phyloP scores from a whole-genome alignment of 2,329 filamentous ascomycete genomes.

The Penicillium rolfsii region DNA sequence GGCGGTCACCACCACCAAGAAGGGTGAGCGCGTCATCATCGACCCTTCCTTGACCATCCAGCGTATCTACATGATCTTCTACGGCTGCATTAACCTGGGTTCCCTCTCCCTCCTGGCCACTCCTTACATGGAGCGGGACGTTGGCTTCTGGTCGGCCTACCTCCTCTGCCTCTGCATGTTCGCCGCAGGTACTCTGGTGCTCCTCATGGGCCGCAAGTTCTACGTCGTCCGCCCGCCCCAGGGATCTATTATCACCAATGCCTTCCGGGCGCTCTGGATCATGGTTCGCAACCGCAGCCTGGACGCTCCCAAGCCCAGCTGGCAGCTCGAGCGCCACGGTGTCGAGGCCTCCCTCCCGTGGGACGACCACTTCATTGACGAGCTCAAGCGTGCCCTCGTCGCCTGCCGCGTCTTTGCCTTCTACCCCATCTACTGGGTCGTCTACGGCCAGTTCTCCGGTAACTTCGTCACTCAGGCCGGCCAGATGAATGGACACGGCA shows the following conservation, averaged over 20 bases:
- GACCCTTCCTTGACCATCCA: slow-evolving; percentile 69
- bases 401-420: slow-evolving; percentile 75
- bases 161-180: slow-evolving; percentile 67
- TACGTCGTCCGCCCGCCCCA: slow-evolving; percentile 57
- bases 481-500: slow-evolving; percentile 66
- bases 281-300: slow-evolving; percentile 55
- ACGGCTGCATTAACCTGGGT: slow-evolving; percentile 74
- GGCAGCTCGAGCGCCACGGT: slow-evolving; percentile 58
- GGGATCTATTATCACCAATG: slow-evolving; percentile 67
- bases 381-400: slow-evolving; percentile 66
- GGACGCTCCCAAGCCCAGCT: slow-evolving; percentile 69
- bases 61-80: slow-evolving; percentile 75
- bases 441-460: slow-evolving; percentile 68
- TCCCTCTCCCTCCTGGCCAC: slow-evolving; percentile 69
- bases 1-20: slow-evolving; percentile 48
- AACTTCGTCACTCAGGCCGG: slow-evolving; percentile 68
- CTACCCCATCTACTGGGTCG: slow-evolving; percentile 70
- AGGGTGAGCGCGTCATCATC: slow-evolving; percentile 63
- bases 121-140: slow-evolving; percentile 67
- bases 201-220: slow-evolving; percentile 51
- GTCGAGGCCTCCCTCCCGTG: slow-evolving; percentile 54
- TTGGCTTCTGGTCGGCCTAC: slow-evolving; percentile 69
- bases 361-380: slow-evolving; percentile 72
- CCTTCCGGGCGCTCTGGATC: slow-evolving; percentile 65
- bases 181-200: slow-evolving; percentile 61